Conservation (phyloP, 1,284 basidiomycete species). For the Moesziomyces sp. region DNA sequence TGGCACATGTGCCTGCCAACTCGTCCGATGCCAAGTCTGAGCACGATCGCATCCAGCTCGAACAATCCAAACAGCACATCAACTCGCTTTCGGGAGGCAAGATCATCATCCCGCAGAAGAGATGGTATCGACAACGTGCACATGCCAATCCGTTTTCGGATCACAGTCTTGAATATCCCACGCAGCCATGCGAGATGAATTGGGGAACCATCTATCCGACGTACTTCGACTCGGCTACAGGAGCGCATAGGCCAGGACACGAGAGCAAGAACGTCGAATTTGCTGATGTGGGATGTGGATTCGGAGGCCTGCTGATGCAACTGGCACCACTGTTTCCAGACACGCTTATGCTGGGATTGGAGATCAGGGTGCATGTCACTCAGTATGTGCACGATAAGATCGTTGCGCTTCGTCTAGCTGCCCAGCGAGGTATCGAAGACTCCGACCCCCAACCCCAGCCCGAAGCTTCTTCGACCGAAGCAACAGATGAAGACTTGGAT, state of each 20-base stretch:
- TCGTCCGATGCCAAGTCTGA: constrained; percentile 27
- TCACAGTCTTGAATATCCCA: constrained; percentile 89
- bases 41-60: constrained; percentile 33
- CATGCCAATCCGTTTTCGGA: constrained; percentile 99
- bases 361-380: constrained; percentile 95
- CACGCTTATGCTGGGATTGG: constrained; percentile 94
- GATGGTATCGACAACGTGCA: constrained; percentile 94
- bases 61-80: constrained; percentile 51
- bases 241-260: constrained; percentile 8
- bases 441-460: constrained; percentile 2
- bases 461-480: constrained; percentile 6
- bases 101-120: constrained; percentile 76
- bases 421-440: constrained; percentile 27
- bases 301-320: constrained; percentile 90
- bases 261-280: constrained; percentile 79
- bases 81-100: constrained; percentile 52
- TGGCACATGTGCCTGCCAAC: constrained; percentile 29
- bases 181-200: constrained; percentile 81
- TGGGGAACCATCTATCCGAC: constrained; percentile 88
- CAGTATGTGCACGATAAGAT: constrained; percentile 97
- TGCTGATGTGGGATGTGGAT: constrained; percentile 97
- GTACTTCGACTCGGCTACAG: constrained; percentile 70
- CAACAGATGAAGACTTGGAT: constrained; percentile 60
- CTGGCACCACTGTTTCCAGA: constrained; percentile 92
- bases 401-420: constrained; percentile 78